Percentiles rank a stretch among this genome's conserved stretches.
phyloP scores from a whole-genome alignment of 2,329 filamentous ascomycete genomes.

The Penicillium brasilianum region DNA sequence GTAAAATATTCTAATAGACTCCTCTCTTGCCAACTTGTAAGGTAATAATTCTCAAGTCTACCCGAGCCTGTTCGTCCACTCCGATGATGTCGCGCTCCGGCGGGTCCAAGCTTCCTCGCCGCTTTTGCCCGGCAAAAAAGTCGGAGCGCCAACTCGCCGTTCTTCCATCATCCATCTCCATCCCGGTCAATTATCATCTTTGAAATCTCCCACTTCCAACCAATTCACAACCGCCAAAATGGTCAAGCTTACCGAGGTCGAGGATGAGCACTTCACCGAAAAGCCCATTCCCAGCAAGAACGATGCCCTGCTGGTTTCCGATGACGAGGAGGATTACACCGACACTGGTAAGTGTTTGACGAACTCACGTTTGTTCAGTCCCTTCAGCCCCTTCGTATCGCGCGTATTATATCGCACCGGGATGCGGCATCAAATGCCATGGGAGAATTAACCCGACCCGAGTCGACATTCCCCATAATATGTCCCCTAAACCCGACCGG shows the following conservation, averaged over 20 bases:
- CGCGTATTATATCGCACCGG: constrained; percentile 11
- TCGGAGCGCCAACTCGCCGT: constrained; percentile 38
- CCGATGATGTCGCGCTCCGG: constrained; percentile 18
- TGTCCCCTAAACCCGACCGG: neutral
- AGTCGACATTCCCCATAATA: neutral
- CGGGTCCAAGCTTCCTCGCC: constrained; percentile 41
- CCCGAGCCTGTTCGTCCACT: neutral
- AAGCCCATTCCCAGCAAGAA: constrained; percentile 67
- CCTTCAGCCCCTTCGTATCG: constrained; percentile 10
- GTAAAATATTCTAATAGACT: constrained; percentile 17
- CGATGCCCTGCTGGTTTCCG: constrained; percentile 56
- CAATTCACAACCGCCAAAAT: constrained; percentile 57
- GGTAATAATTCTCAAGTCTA: neutral
- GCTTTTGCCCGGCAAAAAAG: constrained; percentile 48
- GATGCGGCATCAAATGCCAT: neutral
- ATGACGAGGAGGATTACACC: constrained; percentile 79
- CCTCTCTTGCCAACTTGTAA: neutral
- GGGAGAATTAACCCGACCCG: neutral
- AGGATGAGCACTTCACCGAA: constrained; percentile 88
- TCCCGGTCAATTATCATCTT: constrained; percentile 9
- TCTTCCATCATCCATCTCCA: constrained; percentile 32
- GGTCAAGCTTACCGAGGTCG: constrained; percentile 96
- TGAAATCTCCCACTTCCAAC: constrained; percentile 10
- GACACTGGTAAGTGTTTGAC: constrained; percentile 74
- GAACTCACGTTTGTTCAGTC: constrained; percentile 7